A percentile compares a stretch with the other conserved stretches of the same genome.
These are phyloP conservation scores for Crithidia mellificae DNA, from an alignment of 208 protist species.

Conservation along the genomic window DNA sequence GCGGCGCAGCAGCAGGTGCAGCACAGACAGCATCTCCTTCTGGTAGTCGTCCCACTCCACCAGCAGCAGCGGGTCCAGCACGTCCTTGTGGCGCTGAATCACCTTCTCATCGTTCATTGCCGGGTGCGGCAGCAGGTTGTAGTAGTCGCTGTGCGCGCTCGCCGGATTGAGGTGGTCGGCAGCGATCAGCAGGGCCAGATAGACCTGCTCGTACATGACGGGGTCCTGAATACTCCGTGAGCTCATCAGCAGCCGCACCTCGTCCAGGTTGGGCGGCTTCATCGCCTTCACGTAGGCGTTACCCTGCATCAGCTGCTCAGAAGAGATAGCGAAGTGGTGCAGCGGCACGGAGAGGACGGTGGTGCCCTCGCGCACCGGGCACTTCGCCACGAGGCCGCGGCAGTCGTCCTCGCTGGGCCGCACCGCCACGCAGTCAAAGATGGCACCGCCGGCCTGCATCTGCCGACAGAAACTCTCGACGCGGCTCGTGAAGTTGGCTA, in stretches of 20 bases:
- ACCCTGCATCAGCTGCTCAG: slow-evolving; percentile 41
- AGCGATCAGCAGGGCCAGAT: slow-evolving; percentile 69
- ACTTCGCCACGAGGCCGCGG: slow-evolving; percentile 58
- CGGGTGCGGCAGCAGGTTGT: slow-evolving; percentile 69
- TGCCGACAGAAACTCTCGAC: slow-evolving; percentile 32
- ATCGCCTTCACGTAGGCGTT: slow-evolving; percentile 30
- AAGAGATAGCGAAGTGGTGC: slow-evolving; percentile 38
- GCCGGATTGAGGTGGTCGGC: slow-evolving; percentile 54
- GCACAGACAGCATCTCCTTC: slow-evolving; percentile 60
- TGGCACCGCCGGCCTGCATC: slow-evolving; percentile 30
- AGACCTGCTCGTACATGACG: slow-evolving; percentile 71
- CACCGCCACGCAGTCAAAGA: slow-evolving; percentile 54
- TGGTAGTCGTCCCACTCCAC: slow-evolving; percentile 88
- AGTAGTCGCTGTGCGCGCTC: slow-evolving; percentile 55
- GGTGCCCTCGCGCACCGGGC: slow-evolving; percentile 51
- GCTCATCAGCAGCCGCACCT: slow-evolving; percentile 52
- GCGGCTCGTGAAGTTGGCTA: slow-evolving; percentile 22
- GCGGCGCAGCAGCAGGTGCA: slow-evolving; percentile 47
- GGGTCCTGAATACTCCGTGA: slow-evolving; percentile 65
- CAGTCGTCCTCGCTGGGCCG: slow-evolving; percentile 35
- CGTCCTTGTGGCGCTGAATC: slow-evolving; percentile 69
- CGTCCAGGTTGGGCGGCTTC: slow-evolving; percentile 52
- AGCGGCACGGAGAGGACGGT: slow-evolving; percentile 71
- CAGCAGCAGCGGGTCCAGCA: slow-evolving; percentile 61
- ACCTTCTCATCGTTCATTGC: slow-evolving; percentile 66